These are phyloP conservation scores for Barnettozyma sucrosica DNA, from an alignment of 805 yeast genomes.

Conservation along the genomic window DNA sequence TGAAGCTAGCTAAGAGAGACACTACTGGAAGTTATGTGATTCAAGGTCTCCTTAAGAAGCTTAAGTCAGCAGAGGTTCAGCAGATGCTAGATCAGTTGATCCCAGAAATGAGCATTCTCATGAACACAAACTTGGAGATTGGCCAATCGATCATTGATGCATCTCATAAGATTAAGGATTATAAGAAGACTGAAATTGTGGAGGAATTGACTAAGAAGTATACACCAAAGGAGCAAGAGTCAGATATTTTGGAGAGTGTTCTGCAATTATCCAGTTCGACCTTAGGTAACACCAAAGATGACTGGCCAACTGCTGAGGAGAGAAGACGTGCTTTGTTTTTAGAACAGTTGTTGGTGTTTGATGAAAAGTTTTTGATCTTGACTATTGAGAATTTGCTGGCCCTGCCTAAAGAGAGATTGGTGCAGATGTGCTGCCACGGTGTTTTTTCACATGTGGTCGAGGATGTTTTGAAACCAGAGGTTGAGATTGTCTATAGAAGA, in stretches of 20 bases:
- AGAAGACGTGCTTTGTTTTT: slow-evolving; percentile 71
- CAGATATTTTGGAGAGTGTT: slow-evolving; percentile 57
- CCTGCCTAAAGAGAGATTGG: slow-evolving; percentile 52
- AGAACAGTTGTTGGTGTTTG: slow-evolving; percentile 68
- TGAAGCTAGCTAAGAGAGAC: slow-evolving; percentile 71
- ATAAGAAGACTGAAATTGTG: slow-evolving; percentile 55
- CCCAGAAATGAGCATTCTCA: slow-evolving; percentile 57
- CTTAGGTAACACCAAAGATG: slow-evolving; percentile 74
- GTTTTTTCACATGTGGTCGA: slow-evolving; percentile 89
- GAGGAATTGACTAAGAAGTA: slow-evolving; percentile 40
- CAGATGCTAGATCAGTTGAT: slow-evolving; percentile 57
- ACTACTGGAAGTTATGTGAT: slow-evolving; percentile 81
- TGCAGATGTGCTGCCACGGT: slow-evolving; percentile 81
- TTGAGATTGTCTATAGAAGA: slow-evolving; percentile 52
- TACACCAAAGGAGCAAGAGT: slow-evolving; percentile 32
- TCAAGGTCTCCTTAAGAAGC: slow-evolving; percentile 58
- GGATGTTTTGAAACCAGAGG: slow-evolving; percentile 46
- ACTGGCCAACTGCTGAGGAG: slow-evolving; percentile 91
- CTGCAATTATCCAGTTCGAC: slow-evolving; percentile 64
- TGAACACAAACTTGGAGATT: slow-evolving; percentile 65
- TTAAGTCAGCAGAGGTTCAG: slow-evolving; percentile 59
- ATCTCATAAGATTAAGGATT: slow-evolving; percentile 50
- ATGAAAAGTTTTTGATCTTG: slow-evolving; percentile 49
- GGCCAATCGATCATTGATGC: slow-evolving; percentile 64
- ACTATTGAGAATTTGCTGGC: slow-evolving; percentile 56